These are phyloP conservation scores for Manihot esculenta DNA, from an alignment of 441 rosid genomes.

Conservation along the genomic window DNA sequence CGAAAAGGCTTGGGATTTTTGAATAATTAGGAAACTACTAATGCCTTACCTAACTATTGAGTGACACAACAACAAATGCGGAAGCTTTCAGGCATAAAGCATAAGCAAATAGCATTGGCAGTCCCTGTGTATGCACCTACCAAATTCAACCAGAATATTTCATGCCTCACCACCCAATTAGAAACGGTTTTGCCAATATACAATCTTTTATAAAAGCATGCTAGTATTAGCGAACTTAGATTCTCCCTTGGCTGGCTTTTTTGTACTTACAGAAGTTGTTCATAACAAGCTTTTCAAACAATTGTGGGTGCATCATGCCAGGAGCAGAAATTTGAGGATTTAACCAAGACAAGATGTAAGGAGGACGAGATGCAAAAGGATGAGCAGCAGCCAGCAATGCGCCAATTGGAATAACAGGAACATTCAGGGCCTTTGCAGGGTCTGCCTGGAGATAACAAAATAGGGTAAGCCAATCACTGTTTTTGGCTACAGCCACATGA, in stretches of 20 bases:
- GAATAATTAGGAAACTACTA: too few species aligned
- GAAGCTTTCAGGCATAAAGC: neutral
- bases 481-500: slow-evolving; percentile 7
- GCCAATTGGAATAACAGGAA: slow-evolving; percentile 67
- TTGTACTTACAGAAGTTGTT: slow-evolving; percentile 60
- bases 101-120: neutral
- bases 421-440: slow-evolving; percentile 57
- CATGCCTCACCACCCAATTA: slow-evolving; percentile 1
- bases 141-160: neutral
- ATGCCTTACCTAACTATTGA: neutral
- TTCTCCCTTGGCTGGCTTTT: neutral
- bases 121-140: neutral
- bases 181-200: neutral
- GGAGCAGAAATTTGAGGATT: slow-evolving; percentile 60
- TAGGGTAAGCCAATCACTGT: slow-evolving; percentile 11
- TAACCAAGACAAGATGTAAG: slow-evolving; percentile 62
- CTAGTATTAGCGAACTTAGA: neutral
- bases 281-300: slow-evolving; percentile 63
- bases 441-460: slow-evolving; percentile 48
- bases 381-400: slow-evolving; percentile 51
- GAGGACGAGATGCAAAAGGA: slow-evolving; percentile 66
- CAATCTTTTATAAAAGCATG: neutral
- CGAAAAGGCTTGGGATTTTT: too few species aligned
- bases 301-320: slow-evolving; percentile 73
- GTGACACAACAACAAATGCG: neutral